Conservation (phyloP, 148 eudicot genomes). For the Fallopia convolvulus region DNA sequence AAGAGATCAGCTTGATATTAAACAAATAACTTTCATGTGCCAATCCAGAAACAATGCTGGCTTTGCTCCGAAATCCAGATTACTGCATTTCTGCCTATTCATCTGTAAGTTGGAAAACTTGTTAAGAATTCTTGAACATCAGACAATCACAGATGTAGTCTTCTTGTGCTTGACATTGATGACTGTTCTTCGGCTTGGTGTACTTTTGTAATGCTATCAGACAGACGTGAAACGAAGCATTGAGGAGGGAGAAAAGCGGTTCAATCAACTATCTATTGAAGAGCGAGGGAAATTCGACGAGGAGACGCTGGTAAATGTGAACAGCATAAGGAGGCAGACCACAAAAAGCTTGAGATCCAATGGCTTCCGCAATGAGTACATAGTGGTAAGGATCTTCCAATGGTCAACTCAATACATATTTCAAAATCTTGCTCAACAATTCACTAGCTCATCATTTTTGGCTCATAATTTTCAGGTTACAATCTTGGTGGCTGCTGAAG, state of each 20-base stretch:
- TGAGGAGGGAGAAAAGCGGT: constrained; percentile 81
- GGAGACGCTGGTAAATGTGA: constrained; percentile 93
- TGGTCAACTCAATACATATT: neutral
- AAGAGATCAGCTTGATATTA: neutral
- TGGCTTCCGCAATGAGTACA: constrained; percentile 92
- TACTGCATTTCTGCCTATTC: constrained; percentile 92
- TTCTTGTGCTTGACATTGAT: neutral
- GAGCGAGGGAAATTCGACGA: constrained; percentile 95
- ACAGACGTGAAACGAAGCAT: constrained; percentile 59
- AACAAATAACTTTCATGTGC: neutral
- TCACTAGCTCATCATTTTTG: neutral
- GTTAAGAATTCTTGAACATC: neutral
- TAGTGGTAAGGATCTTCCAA: constrained; percentile 51
- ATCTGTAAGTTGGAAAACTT: constrained; percentile 57
- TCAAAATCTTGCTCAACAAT: neutral
- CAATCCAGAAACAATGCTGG: constrained; percentile 74
- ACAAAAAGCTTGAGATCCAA: constrained; percentile 42
- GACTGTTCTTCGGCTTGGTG: neutral
- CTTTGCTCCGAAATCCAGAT: constrained; percentile 96
- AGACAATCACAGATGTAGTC: neutral
- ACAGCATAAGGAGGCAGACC: constrained; percentile 65
- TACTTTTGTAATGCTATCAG: neutral
- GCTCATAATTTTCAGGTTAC: constrained; percentile 42
- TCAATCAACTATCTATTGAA: constrained; percentile 84
- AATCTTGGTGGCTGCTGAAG: constrained; percentile 88